These are phyloP conservation scores for Aspergillus saccharolyticus DNA, from an alignment of 495 filamentous ascomycete species.

Conservation along the genomic window DNA sequence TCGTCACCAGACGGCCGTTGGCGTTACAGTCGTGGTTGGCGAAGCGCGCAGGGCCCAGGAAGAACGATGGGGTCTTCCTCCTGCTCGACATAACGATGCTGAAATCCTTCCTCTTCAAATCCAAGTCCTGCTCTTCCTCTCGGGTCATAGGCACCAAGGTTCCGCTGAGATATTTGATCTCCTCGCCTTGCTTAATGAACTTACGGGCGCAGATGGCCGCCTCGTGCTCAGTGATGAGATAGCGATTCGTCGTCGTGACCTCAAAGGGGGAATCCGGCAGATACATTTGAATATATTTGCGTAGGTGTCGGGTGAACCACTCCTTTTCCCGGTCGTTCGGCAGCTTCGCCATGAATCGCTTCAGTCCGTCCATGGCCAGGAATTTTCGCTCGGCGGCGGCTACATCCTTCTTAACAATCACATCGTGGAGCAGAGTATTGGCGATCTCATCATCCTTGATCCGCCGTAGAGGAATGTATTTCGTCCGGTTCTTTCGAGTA, in stretches of 20 bases:
- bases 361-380: constrained; percentile 66
- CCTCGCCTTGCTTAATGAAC: constrained; percentile 71
- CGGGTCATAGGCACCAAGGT: constrained; percentile 85
- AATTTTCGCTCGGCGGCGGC: constrained; percentile 64
- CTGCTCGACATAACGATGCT: constrained; percentile 92
- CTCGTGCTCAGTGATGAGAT: constrained; percentile 85
- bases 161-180: constrained; percentile 84
- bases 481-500: constrained; percentile 87
- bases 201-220: constrained; percentile 81
- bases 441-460: constrained; percentile 76
- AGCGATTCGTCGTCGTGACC: constrained; percentile 89
- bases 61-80: constrained; percentile 79
- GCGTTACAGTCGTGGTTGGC: constrained; percentile 96
- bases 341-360: constrained; percentile 60
- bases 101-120: constrained; percentile 79
- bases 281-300: constrained; percentile 90
- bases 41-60: constrained; percentile 92
- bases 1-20: constrained; percentile 80
- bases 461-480: constrained; percentile 77
- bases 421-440: constrained; percentile 67
- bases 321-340: constrained; percentile 75
- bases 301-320: constrained; percentile 80
- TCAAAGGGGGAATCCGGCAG: constrained; percentile 90
- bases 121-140: constrained; percentile 79
- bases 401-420: constrained; percentile 70